Percentiles rank a stretch among this genome's conserved stretches.
Conservation (phyloP, 495 filamentous ascomycete species). For the Aspergillus kassunensis region DNA sequence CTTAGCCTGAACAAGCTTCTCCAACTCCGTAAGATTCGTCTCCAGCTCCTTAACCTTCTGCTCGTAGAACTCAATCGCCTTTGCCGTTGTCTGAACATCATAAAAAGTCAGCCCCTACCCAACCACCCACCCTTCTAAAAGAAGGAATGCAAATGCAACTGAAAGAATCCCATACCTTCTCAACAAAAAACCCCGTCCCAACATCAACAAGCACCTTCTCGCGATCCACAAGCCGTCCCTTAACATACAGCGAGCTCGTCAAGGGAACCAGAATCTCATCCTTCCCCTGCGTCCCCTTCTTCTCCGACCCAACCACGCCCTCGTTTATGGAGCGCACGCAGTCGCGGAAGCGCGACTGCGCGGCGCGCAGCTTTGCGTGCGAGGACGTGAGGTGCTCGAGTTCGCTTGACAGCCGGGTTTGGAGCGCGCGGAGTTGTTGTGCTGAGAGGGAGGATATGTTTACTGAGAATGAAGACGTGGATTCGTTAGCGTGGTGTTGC, state of each 20-base stretch:
- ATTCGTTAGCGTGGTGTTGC: neutral
- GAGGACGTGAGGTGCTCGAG: conserved; percentile 88
- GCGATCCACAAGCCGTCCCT: conserved; percentile 70
- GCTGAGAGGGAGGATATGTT: conserved; percentile 58
- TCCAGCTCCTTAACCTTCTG: conserved; percentile 77
- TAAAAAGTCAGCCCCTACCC: neutral
- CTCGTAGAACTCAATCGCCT: conserved; percentile 81
- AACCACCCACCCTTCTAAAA: neutral
- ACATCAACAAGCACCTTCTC: conserved; percentile 90
- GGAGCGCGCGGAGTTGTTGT: conserved; percentile 61
- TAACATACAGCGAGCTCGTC: conserved; percentile 90
- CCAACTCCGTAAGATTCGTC: conserved; percentile 75
- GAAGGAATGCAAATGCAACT: neutral
- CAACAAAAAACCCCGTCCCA: conserved; percentile 93
- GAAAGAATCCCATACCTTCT: conserved; percentile 61
- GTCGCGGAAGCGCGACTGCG: conserved; percentile 87
- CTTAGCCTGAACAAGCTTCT: conserved; percentile 82
- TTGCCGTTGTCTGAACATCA: conserved; percentile 52
- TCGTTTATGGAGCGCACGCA: conserved; percentile 72
- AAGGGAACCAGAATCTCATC: conserved; percentile 78
- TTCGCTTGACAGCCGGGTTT: conserved; percentile 93
- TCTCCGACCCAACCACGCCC: conserved; percentile 44
- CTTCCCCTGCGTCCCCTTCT: conserved; percentile 34
- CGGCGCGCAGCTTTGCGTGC: conserved; percentile 80
- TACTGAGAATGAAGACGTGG: no score